Base-by-base conservation (phyloP, 2,329 filamentous ascomycete species). In the Alternaria brassicae region DNA sequence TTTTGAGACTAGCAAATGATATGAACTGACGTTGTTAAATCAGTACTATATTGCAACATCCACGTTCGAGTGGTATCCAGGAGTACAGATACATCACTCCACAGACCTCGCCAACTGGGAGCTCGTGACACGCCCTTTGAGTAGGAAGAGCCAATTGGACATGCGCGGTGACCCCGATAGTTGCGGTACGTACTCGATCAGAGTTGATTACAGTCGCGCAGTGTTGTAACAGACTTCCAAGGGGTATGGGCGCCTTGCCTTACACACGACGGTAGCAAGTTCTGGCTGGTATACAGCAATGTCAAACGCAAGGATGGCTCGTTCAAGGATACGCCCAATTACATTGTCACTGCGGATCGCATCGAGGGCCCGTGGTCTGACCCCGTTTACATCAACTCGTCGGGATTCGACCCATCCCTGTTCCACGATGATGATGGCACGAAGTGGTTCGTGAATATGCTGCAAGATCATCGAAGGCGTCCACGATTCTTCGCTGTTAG, bases 301-400 rank as follows among this genome's bases (percentile, higher is more conserved):
- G 86, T 89, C 15, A 89, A 88, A 77, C 85, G 87, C 63, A 89
- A 89, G 71, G 87, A 89, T 65, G 87, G 87, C 12, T 85, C 83
- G 2, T 88, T 88, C 81, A 88, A 87, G 71, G 86, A 88, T 66
- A 82, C 85, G 1, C 86, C 84, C 63, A 89, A 88, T 48, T 89
- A 88, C 69, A 88, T 89, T 58, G 83, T 89, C 53, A 83, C 81
- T 12, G 68, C 74, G 10, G 66, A 71, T 0, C 65, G 77, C 5
- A 85, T 88, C 53, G 81, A 84, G 36, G 87, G 86, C 0, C 86
- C 86, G 0, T 89, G 87, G 87, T 86, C 85, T 0, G 86, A 89
- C 49, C 86, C 86, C 0, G 71, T 85, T 6, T 86, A 85, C 66
- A 79, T 81, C 69, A 88, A 88, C 69, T 85, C 84, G 0, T 88